These are phyloP conservation scores for Hyphopichia pseudoburtonii DNA, from an alignment of 1,139 yeast species.

Conservation along the genomic window DNA sequence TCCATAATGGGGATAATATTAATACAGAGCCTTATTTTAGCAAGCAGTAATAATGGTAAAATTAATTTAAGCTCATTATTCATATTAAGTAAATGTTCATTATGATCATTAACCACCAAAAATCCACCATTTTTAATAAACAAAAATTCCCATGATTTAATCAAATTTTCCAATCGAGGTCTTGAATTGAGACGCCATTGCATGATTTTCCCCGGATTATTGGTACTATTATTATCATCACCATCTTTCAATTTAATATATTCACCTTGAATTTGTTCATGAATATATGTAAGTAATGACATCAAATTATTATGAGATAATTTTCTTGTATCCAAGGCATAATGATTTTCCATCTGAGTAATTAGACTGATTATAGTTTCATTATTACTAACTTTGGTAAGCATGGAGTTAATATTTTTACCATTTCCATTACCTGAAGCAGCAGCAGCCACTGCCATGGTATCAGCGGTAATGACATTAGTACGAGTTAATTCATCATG, in stretches of 20 bases:
- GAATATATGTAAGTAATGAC: conserved; percentile 68
- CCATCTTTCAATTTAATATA: conserved; percentile 28
- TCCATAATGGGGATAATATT: conserved; percentile 58
- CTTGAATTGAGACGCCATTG: conserved; percentile 63
- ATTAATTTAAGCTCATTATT: conserved; percentile 61
- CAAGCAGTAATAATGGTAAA: conserved; percentile 61
- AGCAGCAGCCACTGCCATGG: no score
- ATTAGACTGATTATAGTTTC: conserved; percentile 50
- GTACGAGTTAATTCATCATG: conserved; percentile 19
- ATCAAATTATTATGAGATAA: conserved; percentile 60
- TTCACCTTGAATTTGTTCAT: conserved; percentile 64
- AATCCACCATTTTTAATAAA: conserved; percentile 63
- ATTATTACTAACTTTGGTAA: conserved; percentile 62
- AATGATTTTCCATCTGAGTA: conserved; percentile 47
- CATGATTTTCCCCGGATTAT: no score
- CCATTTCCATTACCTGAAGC: background rate
- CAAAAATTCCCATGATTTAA: conserved; percentile 65
- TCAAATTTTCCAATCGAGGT: conserved; percentile 52
- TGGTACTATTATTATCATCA: conserved; percentile 14
- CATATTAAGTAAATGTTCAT: conserved; percentile 47
- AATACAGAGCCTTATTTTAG: conserved; percentile 61
- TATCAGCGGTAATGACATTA: background rate
- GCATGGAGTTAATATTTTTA: conserved; percentile 5
- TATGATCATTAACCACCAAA: conserved; percentile 51
- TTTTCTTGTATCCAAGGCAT: conserved; percentile 28